A percentile compares a stretch with the other conserved stretches of the same genome.
Conservation (phyloP, 805 yeast genomes). For the Yamadazyma ubonensis region DNA sequence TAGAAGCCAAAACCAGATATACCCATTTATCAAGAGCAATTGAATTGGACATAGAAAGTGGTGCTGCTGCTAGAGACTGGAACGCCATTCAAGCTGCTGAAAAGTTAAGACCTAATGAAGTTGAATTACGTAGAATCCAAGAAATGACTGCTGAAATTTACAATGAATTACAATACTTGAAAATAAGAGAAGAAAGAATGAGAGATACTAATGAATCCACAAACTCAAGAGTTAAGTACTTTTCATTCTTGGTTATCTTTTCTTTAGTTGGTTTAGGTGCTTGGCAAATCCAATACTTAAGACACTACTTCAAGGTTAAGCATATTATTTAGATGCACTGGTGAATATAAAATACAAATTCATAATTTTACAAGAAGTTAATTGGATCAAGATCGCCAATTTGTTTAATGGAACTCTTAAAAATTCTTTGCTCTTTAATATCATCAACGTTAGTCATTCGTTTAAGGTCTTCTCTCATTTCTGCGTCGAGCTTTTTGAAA, state of each 20-base stretch:
- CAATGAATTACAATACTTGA: constrained; percentile 78
- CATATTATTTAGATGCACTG: constrained; percentile 56
- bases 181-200: constrained; percentile 83
- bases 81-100: constrained; percentile 90
- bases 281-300: constrained; percentile 91
- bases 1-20: constrained; percentile 29
- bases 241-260: constrained; percentile 67
- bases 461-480: no score
- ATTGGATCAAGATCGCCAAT: background rate
- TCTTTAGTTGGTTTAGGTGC: constrained; percentile 76
- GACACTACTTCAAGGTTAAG: constrained; percentile 87
- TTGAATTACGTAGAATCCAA: constrained; percentile 82
- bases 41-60: constrained; percentile 90
- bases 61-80: constrained; percentile 98
- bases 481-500: no score
- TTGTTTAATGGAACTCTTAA: no score
- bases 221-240: constrained; percentile 86
- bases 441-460: no score
- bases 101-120: constrained; percentile 88
- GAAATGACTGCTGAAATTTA: constrained; percentile 82
- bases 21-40: constrained; percentile 61
- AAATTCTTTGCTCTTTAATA: no score
- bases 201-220: constrained; percentile 98
- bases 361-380: background rate
- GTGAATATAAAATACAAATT: background rate